These are phyloP conservation scores for Coemansia sp. DNA, from an alignment of 192 early-diverging fungal genomes.

Conservation along the genomic window DNA sequence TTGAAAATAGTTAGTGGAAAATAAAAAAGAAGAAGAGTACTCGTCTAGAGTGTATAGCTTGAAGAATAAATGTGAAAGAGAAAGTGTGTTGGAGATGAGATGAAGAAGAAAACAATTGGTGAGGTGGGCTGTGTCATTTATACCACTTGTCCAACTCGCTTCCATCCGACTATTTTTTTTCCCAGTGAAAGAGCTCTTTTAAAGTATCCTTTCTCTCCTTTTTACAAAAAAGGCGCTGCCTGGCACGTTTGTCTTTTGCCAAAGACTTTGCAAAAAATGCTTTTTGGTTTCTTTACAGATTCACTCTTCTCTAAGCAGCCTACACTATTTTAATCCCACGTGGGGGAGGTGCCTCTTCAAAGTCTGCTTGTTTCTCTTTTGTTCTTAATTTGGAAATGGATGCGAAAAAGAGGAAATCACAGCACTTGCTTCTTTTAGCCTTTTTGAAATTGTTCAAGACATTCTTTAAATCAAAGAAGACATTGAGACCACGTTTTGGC, in stretches of 20 bases:
- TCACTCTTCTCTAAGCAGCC: too few species aligned
- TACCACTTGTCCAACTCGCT: background rate
- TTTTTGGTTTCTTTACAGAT: too few species aligned
- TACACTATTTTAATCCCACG: too few species aligned
- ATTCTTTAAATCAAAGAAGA: background rate
- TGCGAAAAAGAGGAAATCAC: too few species aligned
- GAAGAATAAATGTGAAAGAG: background rate
- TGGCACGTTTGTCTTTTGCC: too few species aligned
- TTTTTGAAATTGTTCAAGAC: background rate
- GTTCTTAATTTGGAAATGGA: too few species aligned
- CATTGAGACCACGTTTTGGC: background rate
- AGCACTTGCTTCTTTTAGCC: too few species aligned
- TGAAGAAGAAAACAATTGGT: background rate
- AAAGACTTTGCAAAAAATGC: too few species aligned
- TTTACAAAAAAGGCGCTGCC: background rate
- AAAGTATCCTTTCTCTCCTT: background rate
- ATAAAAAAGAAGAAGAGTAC: background rate
- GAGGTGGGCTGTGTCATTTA: background rate
- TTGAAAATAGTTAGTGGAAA: background rate
- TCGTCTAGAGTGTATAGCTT: background rate
- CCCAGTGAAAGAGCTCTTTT: background rate
- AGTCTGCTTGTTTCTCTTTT: too few species aligned
- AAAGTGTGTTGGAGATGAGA: background rate
- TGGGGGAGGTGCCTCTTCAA: too few species aligned
- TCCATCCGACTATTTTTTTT: background rate